These are phyloP conservation scores for Reticulascus tulasneorum DNA, from an alignment of 2,329 filamentous ascomycete species.

Conservation along the genomic window DNA sequence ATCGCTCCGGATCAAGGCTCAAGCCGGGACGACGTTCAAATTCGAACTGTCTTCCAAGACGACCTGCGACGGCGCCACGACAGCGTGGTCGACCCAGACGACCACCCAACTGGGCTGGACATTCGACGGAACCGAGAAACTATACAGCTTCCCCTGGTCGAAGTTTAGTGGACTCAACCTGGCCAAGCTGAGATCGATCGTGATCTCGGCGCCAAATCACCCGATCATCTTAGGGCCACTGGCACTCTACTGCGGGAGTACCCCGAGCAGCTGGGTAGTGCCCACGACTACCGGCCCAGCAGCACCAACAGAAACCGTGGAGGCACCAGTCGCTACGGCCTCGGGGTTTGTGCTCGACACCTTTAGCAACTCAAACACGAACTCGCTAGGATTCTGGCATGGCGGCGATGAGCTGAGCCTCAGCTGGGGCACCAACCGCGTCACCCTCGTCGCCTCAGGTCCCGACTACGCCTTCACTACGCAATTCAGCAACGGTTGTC, in stretches of 20 bases:
- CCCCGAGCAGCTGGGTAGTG: constrained; percentile 44
- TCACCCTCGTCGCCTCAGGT: constrained; percentile 37
- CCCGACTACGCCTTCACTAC: constrained; percentile 57
- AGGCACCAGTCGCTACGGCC: constrained; percentile 45
- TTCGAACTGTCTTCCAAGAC: constrained; percentile 47
- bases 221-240: constrained; percentile 52
- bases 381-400: constrained; percentile 62
- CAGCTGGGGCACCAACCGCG: constrained; percentile 44
- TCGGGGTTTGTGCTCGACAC: constrained; percentile 56
- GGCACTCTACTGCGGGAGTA: constrained; percentile 53
- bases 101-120: constrained; percentile 52
- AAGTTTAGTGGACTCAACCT: constrained; percentile 47
- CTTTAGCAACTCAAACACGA: constrained; percentile 48
- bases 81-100: constrained; percentile 33
- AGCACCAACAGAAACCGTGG: constrained; percentile 41
- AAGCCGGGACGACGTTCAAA: constrained; percentile 44
- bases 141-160: constrained; percentile 55
- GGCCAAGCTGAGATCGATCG: constrained; percentile 47
- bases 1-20: constrained; percentile 50
- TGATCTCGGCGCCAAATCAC: constrained; percentile 42
- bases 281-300: constrained; percentile 34
- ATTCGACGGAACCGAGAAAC: constrained; percentile 55
- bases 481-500: constrained; percentile 38
- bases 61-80: constrained; percentile 35
- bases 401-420: constrained; percentile 58